Percentiles rank a stretch among this genome's conserved stretches.
These are phyloP conservation scores for Cytospora schulzeri DNA, from an alignment of 2,329 filamentous ascomycete genomes.

Conservation along the genomic window DNA sequence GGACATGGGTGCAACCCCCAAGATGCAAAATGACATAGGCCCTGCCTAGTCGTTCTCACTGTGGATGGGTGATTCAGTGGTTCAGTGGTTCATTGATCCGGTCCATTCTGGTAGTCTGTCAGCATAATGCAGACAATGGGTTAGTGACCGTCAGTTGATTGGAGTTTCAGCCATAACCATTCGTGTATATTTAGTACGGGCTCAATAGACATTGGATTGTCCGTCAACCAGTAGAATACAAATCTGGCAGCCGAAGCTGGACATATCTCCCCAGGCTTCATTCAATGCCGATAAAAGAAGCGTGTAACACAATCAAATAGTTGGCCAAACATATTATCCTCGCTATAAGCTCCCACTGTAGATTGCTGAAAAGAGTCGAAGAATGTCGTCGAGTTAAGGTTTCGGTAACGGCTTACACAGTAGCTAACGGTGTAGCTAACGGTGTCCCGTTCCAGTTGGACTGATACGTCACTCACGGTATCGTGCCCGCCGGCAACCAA, in stretches of 20 bases:
- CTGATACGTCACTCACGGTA: background rate
- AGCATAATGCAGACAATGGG: no score
- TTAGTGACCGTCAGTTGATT: no score
- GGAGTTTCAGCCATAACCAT: no score
- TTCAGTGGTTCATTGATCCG: background rate
- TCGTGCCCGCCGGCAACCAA: background rate
- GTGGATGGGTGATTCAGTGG: background rate
- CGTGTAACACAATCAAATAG: no score
- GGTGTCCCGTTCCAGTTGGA: background rate
- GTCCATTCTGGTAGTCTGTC: background rate
- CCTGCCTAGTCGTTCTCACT: background rate
- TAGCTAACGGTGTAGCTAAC: background rate
- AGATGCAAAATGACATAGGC: constrained; percentile 20
- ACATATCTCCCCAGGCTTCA: no score
- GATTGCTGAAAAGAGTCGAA: background rate
- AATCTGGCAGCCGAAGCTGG: no score
- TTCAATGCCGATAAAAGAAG: no score
- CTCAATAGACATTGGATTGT: no score
- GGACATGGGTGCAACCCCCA: constrained; percentile 1
- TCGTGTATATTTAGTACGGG: no score
- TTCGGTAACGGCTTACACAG: background rate
- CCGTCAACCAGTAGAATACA: no score
- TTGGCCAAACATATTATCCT: no score
- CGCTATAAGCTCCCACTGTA: no score
- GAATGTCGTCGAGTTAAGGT: background rate